Base-by-base conservation (phyloP, 805 yeast genomes). In the Candida vartiovaarae region DNA sequence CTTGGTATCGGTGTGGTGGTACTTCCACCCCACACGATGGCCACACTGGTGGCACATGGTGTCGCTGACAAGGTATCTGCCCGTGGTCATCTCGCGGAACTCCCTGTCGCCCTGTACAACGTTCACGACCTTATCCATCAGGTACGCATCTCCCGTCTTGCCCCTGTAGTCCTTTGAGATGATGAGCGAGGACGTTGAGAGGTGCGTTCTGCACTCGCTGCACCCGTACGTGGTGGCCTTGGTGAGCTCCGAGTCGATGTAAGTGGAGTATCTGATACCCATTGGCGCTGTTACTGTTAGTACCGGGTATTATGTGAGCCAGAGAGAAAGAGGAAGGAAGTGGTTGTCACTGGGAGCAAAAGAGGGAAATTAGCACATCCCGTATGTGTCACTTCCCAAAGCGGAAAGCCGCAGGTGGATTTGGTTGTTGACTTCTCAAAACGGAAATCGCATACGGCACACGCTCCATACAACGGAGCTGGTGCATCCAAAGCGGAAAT, bases 11-110 rank as follows among this genome's bases (percentile, higher is more conserved):
- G 80, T 69, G 47, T 65, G 65, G 40, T 77, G 61, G 52, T 81
- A 81, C 50, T 73, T 74, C 87, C 87, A 81, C 6, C 86, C 87
- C 9, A 81, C 66, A 40, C 71, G 57, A 9, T 62, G 60, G 41
- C 66, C 65, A 56, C 87, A 81, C 50, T 72, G 74, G 42, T 71
- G 75, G 55, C 87, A 81, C 42, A 57, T 54, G 38, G 79, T 70
- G 52, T 78, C 81, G 45, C 79, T 72, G 6, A 81, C 83, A 1
- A 66, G 56, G 52, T 78, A 81, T 32, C 61, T 58, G 2, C 87
- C 87, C 2, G 85, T 78, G 31, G 72, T 65, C 86, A 81, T 81
- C 34, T 66, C 59, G 28, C 76, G 63, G 34, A 38, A 46, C 32
- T 40, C 45, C 32, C 33, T 42, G 34, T 44, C 43, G 3, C 68